These are phyloP conservation scores for Claviceps arundinis DNA, from an alignment of 2,329 filamentous ascomycete species.

Conservation along the genomic window DNA sequence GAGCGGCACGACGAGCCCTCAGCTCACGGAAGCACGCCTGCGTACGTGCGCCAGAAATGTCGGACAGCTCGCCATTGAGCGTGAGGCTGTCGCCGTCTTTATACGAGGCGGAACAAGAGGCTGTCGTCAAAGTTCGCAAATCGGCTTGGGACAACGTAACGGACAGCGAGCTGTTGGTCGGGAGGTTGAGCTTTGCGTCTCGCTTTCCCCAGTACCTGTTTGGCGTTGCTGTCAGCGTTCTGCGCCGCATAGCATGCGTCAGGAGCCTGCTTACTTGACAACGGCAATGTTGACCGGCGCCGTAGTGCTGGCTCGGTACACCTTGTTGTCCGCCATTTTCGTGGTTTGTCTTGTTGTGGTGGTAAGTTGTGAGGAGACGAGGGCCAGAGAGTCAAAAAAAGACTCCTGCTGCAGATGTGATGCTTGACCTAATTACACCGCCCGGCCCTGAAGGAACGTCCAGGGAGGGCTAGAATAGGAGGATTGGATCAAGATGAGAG, in stretches of 20 bases:
- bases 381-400: neutral
- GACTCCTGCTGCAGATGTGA: neutral
- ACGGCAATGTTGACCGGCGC: conserved; percentile 97
- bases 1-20: conserved; percentile 57
- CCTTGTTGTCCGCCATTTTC: conserved; percentile 35
- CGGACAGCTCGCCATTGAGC: conserved; percentile 72
- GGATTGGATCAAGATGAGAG: too few species aligned
- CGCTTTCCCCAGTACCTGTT: conserved; percentile 87
- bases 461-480: neutral
- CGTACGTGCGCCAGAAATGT: conserved; percentile 79
- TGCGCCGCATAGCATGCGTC: neutral
- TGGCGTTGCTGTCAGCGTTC: conserved; percentile 1
- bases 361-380: neutral
- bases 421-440: neutral
- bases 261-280: conserved; percentile 56
- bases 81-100: conserved; percentile 54
- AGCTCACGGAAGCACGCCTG: conserved; percentile 88
- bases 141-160: conserved; percentile 92
- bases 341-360: conserved; percentile 1
- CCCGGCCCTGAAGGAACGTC: neutral
- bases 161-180: conserved; percentile 93
- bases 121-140: conserved; percentile 89
- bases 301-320: conserved; percentile 90
- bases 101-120: conserved; percentile 71
- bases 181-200: conserved; percentile 83